These are phyloP conservation scores for Comarum palustre DNA, from an alignment of 306 rosid genomes.

Conservation along the genomic window DNA sequence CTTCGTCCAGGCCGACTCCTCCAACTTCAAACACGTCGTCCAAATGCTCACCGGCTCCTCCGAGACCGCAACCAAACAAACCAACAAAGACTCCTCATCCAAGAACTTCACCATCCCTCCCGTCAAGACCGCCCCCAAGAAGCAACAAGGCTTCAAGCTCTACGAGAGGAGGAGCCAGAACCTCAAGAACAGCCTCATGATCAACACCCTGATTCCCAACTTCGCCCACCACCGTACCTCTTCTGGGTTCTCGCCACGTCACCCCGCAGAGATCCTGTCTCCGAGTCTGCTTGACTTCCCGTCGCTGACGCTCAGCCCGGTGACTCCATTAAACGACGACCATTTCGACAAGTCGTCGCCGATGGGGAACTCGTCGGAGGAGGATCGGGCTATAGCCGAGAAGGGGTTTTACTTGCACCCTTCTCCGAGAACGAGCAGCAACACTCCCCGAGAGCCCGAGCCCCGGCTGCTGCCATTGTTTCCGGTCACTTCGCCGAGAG, in stretches of 20 bases:
- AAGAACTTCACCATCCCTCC: slow-evolving; percentile 78
- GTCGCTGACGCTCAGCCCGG: slow-evolving; percentile 85
- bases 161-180: slow-evolving; percentile 68
- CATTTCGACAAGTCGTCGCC: slow-evolving; percentile 77
- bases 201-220: slow-evolving; percentile 72
- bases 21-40: slow-evolving; percentile 91
- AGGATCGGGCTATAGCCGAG: slow-evolving; percentile 88
- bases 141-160: slow-evolving; percentile 75
- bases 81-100: slow-evolving; percentile 14
- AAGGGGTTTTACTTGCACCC: slow-evolving; percentile 83
- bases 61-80: slow-evolving; percentile 37
- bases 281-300: slow-evolving; percentile 86
- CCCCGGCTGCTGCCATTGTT: slow-evolving; percentile 81
- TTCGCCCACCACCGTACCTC: slow-evolving; percentile 28
- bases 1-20: slow-evolving; percentile 87
- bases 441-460: slow-evolving; percentile 59
- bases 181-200: slow-evolving; percentile 76
- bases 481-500: slow-evolving; percentile 78
- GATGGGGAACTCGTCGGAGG: slow-evolving; percentile 78
- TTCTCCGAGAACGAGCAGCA: slow-evolving; percentile 49
- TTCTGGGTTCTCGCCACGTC: slow-evolving; percentile 67
- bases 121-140: slow-evolving; percentile 53
- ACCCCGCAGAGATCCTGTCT: slow-evolving; percentile 66
- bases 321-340: slow-evolving; percentile 74
- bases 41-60: slow-evolving; percentile 96